Conservation (phyloP, 2,329 filamentous ascomycete genomes). For the Trichoderma sp. region DNA sequence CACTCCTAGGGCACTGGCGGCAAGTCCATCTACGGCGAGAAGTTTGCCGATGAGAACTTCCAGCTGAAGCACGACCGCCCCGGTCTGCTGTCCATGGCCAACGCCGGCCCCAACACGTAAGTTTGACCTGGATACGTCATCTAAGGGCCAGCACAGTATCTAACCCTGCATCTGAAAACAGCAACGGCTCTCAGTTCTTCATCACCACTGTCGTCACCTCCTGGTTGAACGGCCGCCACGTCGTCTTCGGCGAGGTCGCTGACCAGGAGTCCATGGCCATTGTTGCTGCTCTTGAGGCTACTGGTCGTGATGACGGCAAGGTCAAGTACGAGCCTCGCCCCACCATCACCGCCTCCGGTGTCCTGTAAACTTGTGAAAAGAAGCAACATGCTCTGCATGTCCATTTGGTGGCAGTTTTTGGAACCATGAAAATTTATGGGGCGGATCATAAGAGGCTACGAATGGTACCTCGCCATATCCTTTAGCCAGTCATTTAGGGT, state of each 20-base stretch:
- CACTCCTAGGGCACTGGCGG: conserved; percentile 75
- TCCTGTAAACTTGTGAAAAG: conserved; percentile 42
- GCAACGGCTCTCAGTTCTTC: conserved; percentile 99
- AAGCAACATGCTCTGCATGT: conserved; percentile 25
- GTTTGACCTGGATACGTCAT: conserved; percentile 27
- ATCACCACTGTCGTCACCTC: conserved; percentile 88
- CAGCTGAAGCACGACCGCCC: conserved; percentile 68
- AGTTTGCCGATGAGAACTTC: conserved; percentile 96
- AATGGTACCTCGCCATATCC: conserved; percentile 4
- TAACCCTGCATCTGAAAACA: conserved; percentile 42
- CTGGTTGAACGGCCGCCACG: conserved; percentile 82
- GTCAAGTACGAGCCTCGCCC: conserved; percentile 59
- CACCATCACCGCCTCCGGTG: conserved; percentile 58
- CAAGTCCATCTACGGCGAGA: conserved; percentile 93
- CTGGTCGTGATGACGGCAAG: conserved; percentile 55
- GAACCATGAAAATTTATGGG: neutral
- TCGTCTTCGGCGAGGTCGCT: conserved; percentile 78
- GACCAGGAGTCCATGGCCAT: conserved; percentile 50
- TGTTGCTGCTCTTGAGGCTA: conserved; percentile 64
- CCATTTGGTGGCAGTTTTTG: conserved; percentile 15
- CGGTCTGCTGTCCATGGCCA: conserved; percentile 91
- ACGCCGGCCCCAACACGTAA: conserved; percentile 91
- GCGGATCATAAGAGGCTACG: neutral
- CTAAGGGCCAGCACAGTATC: neutral
- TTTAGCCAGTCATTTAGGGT: conserved; percentile 4